A percentile compares a stretch with the other conserved stretches of the same genome.
Evolutionary conservation across 495 filamentous ascomycete genomes (phyloP).

Genomic region (Daldinia vernicosa): DNA sequence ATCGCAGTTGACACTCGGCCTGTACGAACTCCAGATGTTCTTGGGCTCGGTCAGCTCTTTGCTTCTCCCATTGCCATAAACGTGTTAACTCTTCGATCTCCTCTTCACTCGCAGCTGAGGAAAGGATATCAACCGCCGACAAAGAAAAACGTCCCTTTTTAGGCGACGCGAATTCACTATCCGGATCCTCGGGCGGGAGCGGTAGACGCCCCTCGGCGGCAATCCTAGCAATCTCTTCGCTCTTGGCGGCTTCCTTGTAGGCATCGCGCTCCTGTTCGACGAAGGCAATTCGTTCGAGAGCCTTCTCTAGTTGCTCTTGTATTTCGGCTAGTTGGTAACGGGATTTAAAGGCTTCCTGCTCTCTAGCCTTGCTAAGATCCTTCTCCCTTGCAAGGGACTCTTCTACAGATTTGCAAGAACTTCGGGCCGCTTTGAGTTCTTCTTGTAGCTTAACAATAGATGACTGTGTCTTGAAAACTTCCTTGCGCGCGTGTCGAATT

Average conservation of each 20-base stretch:
- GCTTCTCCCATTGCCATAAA: constrained; percentile 72
- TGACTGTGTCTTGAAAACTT: constrained; percentile 84
- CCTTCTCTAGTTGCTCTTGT: constrained; percentile 75
- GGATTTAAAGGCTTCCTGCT: constrained; percentile 80
- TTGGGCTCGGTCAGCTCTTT: constrained; percentile 70
- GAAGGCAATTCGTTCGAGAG: constrained; percentile 68
- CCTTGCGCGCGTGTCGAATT: constrained; percentile 80
- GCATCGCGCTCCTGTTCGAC: constrained; percentile 77
- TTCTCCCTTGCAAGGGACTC: constrained; percentile 58
- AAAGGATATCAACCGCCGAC: constrained; percentile 50
- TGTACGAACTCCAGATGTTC: constrained; percentile 83
- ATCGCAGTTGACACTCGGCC: constrained; percentile 78
- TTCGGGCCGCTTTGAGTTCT: constrained; percentile 75
- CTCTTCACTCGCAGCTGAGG: constrained; percentile 56
- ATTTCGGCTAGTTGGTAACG: constrained; percentile 76
- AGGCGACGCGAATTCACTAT: constrained; percentile 59
- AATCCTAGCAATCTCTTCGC: constrained; percentile 67
- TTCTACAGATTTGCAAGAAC: constrained; percentile 53
- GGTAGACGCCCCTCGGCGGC: constrained; percentile 70
- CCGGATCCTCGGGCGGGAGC: constrained; percentile 57
- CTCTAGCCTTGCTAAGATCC: constrained; percentile 60
- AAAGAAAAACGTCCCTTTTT: constrained; percentile 53
- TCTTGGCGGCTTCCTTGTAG: constrained; percentile 67
- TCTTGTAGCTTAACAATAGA: constrained; percentile 80
- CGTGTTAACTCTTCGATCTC: constrained; percentile 67